Conservation (phyloP, 2,329 filamentous ascomycete species). For the Botryotinia calthae region DNA sequence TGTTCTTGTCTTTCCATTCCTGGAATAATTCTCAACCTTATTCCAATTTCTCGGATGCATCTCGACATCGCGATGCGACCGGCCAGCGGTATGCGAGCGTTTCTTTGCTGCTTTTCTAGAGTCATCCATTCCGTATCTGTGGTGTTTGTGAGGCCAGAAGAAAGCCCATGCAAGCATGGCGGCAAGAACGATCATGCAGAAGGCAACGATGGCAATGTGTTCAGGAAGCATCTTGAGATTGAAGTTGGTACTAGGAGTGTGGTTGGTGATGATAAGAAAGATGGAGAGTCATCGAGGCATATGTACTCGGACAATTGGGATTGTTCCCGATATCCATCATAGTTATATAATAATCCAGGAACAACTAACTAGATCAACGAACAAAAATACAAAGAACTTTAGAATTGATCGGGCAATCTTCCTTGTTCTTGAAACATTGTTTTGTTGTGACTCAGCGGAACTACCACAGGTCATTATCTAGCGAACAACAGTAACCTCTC, state of each 20-base stretch:
- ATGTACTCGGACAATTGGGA: background rate
- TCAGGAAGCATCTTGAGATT: background rate
- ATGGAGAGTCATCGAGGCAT: background rate
- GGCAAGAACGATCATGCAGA: constrained; percentile 7
- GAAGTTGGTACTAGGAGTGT: background rate
- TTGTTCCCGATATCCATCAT: background rate
- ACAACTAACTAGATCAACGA: background rate
- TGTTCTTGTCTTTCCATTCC: background rate
- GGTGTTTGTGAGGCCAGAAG: constrained; percentile 6
- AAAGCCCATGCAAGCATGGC: constrained; percentile 14
- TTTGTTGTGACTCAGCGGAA: background rate
- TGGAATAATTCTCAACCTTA: background rate
- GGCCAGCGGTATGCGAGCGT: constrained; percentile 12
- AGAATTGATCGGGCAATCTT: background rate
- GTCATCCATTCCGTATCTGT: background rate
- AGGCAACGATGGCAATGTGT: background rate
- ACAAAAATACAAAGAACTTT: background rate
- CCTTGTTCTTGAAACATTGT: background rate
- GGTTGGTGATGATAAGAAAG: background rate
- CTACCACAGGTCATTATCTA: background rate
- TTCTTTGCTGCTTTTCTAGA: background rate
- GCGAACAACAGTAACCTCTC: background rate
- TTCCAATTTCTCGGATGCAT: constrained; percentile 13
- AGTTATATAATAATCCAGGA: background rate
- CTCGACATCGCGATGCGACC: constrained; percentile 10